These are phyloP conservation scores for Saccharomyces pastorianus DNA, from an alignment of 1,139 yeast species.

Conservation along the genomic window DNA sequence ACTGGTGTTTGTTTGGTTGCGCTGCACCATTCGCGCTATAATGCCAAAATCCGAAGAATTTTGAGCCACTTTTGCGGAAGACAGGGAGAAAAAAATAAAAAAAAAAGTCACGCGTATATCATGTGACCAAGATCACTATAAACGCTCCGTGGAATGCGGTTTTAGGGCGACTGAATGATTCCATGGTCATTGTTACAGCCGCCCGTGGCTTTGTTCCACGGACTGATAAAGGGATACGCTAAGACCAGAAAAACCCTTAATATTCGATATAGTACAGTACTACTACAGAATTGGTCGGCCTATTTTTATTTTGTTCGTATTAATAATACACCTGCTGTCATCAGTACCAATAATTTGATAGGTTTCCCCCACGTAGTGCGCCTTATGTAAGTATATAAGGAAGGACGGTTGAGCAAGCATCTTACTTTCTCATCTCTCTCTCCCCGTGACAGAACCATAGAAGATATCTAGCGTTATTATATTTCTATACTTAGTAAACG, in stretches of 20 bases:
- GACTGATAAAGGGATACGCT: neutral
- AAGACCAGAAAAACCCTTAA: neutral
- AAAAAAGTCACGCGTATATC: neutral
- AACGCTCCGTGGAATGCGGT: neutral
- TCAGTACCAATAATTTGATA: too few relatives aligned
- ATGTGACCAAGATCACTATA: neutral
- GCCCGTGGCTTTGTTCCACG: neutral
- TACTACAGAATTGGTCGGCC: too few relatives aligned
- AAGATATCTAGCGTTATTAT: neutral
- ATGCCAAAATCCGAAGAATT: neutral
- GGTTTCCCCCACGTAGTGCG: neutral
- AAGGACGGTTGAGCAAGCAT: neutral
- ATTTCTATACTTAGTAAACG: neutral
- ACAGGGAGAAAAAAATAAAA: neutral
- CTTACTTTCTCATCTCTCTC: neutral
- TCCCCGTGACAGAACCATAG: neutral
- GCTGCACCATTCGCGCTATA: neutral
- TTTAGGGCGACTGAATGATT: neutral
- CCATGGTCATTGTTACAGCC: neutral
- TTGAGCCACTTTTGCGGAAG: constrained; percentile 1
- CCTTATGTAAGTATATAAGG: too few relatives aligned
- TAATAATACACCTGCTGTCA: neutral
- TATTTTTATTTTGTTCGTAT: too few relatives aligned
- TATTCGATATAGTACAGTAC: neutral
- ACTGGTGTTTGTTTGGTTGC: neutral